These are phyloP conservation scores for Cucumis melo DNA, from an alignment of 306 rosid species.

Conservation along the genomic window DNA sequence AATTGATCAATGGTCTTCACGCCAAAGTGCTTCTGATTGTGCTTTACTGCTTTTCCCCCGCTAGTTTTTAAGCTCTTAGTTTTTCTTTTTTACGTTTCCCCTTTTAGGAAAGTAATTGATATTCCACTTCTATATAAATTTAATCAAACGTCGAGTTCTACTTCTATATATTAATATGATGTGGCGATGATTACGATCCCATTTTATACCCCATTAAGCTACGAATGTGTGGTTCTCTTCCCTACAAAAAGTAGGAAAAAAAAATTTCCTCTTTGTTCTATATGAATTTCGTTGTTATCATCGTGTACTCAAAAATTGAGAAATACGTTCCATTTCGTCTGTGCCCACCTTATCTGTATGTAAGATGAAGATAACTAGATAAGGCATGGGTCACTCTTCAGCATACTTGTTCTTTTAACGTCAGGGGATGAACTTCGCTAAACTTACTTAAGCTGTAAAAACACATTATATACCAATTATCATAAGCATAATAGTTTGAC, in stretches of 20 bases:
- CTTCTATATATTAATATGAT: background rate
- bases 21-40: background rate
- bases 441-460: background rate
- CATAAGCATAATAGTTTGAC: background rate
- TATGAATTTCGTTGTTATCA: background rate
- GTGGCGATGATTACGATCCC: background rate
- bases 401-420: background rate
- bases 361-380: background rate
- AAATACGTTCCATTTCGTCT: background rate
- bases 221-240: background rate
- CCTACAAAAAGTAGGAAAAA: background rate
- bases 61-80: background rate
- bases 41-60: background rate
- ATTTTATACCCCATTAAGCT: background rate
- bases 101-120: background rate
- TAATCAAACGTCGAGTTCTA: background rate
- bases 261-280: background rate
- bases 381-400: constrained; percentile 3
- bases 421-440: background rate
- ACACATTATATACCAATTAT: background rate
- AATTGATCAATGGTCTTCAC: background rate
- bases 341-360: background rate
- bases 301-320: background rate
- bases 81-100: background rate
- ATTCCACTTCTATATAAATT: background rate